Evolutionary conservation across 306 rosid species (phyloP).

Genomic region (Acacia acuminata): DNA sequence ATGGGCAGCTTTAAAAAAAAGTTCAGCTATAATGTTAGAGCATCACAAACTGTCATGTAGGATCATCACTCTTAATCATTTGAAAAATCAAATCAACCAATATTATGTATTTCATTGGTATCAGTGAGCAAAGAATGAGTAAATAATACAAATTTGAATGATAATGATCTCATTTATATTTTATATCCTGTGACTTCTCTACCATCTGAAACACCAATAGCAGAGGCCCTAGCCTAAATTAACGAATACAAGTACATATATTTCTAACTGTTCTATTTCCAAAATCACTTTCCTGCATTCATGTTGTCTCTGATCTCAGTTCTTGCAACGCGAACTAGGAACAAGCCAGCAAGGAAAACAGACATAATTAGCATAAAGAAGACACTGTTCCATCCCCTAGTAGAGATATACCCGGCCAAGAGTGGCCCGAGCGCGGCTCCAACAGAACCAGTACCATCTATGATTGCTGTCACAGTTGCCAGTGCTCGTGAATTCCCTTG

Average conservation of each 20-base stretch:
- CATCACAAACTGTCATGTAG: not conserved
- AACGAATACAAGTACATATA: slow-evolving; percentile 7
- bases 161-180: not conserved
- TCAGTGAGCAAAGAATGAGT: slow-evolving; percentile 24
- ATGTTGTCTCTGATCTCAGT: slow-evolving; percentile 48
- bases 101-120: not conserved
- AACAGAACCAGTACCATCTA: slow-evolving; percentile 72
- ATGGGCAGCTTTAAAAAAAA: not conserved
- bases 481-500: slow-evolving; percentile 48
- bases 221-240: not conserved
- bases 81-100: not conserved
- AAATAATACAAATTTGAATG: slow-evolving; percentile 15
- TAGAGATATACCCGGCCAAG: slow-evolving; percentile 59
- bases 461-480: slow-evolving; percentile 75
- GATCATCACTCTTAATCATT: not conserved
- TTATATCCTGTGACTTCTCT: not conserved
- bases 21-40: not conserved
- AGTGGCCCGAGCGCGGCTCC: slow-evolving; percentile 74
- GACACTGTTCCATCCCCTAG: slow-evolving; percentile 61
- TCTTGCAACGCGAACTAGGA: slow-evolving; percentile 46
- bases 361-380: slow-evolving; percentile 59
- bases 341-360: slow-evolving; percentile 44
- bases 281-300: slow-evolving; percentile 40
- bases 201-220: not conserved
- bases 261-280: slow-evolving; percentile 28